Conservation (phyloP, 345 rosid species). For the Eucalyptus polybractea region DNA sequence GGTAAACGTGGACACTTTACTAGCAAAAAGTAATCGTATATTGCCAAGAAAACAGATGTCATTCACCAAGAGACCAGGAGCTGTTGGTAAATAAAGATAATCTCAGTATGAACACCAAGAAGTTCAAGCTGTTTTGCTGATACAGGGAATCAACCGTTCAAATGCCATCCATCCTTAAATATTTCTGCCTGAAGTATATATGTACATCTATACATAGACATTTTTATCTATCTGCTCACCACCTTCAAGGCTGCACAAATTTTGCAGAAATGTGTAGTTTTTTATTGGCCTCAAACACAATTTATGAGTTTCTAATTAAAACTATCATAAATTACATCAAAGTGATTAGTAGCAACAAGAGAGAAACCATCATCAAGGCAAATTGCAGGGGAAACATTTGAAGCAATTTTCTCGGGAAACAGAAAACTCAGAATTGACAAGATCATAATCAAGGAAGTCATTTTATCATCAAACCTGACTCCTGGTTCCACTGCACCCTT, state of each 20-base stretch:
- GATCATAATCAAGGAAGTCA: background rate
- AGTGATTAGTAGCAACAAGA: background rate
- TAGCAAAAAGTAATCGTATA: background rate
- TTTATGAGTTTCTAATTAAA: background rate
- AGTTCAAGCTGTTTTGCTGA: background rate
- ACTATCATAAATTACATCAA: background rate
- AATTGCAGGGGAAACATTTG: background rate
- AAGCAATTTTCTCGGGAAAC: background rate
- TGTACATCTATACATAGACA: background rate
- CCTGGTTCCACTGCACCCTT: conserved; percentile 32
- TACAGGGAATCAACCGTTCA: background rate
- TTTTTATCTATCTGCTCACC: background rate
- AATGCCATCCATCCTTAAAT: background rate
- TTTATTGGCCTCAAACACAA: background rate
- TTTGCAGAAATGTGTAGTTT: background rate
- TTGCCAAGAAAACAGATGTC: background rate
- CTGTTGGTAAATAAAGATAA: background rate
- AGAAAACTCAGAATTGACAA: background rate
- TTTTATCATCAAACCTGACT: conserved; percentile 15
- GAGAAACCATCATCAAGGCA: background rate
- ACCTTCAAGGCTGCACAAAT: background rate
- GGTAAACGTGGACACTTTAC: background rate
- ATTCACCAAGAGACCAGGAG: background rate
- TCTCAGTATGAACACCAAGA: background rate
- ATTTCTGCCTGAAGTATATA: background rate